phyloP scores from a whole-genome alignment of 2,329 filamentous ascomycete genomes.

The Cercospora berteroae region DNA sequence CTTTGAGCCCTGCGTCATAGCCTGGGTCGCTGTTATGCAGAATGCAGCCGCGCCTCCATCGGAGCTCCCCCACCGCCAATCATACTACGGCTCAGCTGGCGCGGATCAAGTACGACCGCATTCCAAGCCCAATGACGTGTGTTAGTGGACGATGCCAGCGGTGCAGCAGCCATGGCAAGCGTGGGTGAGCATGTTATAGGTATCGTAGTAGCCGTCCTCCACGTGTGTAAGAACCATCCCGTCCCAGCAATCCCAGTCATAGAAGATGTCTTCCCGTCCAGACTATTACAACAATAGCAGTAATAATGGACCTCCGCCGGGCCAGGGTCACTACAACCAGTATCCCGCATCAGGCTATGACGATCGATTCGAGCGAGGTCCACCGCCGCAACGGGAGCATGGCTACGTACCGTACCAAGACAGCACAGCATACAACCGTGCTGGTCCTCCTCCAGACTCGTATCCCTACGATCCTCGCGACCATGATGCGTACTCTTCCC shows the following conservation, averaged over 20 bases:
- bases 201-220: not conserved
- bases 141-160: not conserved
- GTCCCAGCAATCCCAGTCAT: not conserved
- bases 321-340: slow-evolving; percentile 15
- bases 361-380: slow-evolving; percentile 14
- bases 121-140: slow-evolving; percentile 11
- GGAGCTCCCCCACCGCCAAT: slow-evolving; percentile 5
- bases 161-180: not conserved
- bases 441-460: slow-evolving; percentile 1
- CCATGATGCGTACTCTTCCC: slow-evolving; percentile 1
- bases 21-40: not conserved
- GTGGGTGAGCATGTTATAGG: slow-evolving; percentile 6
- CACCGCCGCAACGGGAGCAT: slow-evolving; percentile 9
- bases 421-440: slow-evolving; percentile 4
- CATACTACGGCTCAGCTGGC: slow-evolving; percentile 1
- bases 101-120: not conserved
- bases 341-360: slow-evolving; percentile 17
- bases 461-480: slow-evolving; percentile 10
- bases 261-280: slow-evolving; percentile 3
- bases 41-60: not conserved
- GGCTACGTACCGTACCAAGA: slow-evolving; percentile 18
- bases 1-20: slow-evolving; percentile 4
- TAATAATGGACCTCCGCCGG: slow-evolving; percentile 9
- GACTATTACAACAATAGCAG: slow-evolving; percentile 1
- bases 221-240: not conserved